Percentiles rank a stretch among this genome's conserved stretches.
Conservation (phyloP, 2,329 filamentous ascomycete species). For the Leptosphaerulina australis region DNA sequence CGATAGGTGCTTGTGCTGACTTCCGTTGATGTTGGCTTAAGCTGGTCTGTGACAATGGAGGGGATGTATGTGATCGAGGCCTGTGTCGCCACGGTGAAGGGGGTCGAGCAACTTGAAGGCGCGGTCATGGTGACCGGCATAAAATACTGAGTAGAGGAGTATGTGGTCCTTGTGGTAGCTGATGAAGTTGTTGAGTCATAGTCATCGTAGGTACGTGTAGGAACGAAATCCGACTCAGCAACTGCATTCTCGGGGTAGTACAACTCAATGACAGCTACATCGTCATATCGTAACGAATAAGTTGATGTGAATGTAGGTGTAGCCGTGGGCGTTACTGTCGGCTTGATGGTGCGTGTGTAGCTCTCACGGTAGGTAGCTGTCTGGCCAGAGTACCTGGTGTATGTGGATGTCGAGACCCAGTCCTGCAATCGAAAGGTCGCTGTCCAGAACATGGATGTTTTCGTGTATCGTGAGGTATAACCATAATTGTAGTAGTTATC, state of each 20-base stretch:
- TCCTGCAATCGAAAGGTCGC: slow-evolving; percentile 30
- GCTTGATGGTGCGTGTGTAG: slow-evolving; percentile 29
- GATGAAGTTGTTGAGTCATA: slow-evolving; percentile 16
- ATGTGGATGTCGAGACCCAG: slow-evolving; percentile 18
- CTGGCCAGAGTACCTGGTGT: slow-evolving; percentile 17
- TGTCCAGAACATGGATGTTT: slow-evolving; percentile 34
- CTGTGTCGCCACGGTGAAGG: slow-evolving; percentile 30
- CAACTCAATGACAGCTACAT: slow-evolving; percentile 26
- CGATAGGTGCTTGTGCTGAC: slow-evolving; percentile 13
- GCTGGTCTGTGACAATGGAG: slow-evolving; percentile 28
- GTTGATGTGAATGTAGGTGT: slow-evolving; percentile 27
- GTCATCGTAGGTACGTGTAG: slow-evolving; percentile 14
- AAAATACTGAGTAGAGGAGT: slow-evolving; percentile 22
- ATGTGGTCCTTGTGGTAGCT: slow-evolving; percentile 10
- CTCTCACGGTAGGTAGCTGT: slow-evolving; percentile 18
- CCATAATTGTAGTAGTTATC: slow-evolving; percentile 11
- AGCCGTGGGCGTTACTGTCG: slow-evolving; percentile 33
- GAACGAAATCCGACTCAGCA: slow-evolving; percentile 32
- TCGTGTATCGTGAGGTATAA: slow-evolving; percentile 7
- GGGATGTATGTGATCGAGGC: slow-evolving; percentile 30
- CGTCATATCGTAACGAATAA: slow-evolving; percentile 8
- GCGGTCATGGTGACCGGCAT: slow-evolving; percentile 44
- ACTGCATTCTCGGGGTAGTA: slow-evolving; percentile 35
- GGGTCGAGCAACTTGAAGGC: slow-evolving; percentile 35
- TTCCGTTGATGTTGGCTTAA: slow-evolving; percentile 33